Evolutionary conservation across 495 filamentous ascomycete genomes (phyloP).

Genomic region (Penicillium verhagenii): DNA sequence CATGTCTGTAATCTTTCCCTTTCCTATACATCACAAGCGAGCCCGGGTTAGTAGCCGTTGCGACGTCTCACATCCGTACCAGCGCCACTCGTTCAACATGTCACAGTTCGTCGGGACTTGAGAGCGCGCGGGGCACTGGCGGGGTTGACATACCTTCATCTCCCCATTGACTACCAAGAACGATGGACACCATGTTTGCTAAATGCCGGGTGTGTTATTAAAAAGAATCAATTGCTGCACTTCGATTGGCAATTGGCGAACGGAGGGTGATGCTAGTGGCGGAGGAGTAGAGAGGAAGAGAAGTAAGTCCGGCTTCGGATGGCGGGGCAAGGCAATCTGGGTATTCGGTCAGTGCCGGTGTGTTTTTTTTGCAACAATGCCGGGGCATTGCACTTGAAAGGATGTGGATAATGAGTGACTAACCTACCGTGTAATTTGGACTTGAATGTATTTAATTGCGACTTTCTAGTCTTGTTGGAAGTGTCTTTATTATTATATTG

Average conservation of each 20-base stretch:
- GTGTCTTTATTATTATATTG: constrained; percentile 3
- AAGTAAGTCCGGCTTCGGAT: constrained; percentile 25
- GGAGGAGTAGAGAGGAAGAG: constrained; percentile 22
- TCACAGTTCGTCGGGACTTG: neutral
- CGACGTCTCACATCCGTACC: neutral
- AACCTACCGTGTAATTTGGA: neutral
- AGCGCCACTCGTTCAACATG: neutral
- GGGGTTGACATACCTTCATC: constrained; percentile 54
- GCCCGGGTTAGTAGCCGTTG: neutral
- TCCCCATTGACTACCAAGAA: constrained; percentile 65
- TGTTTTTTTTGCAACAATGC: neutral
- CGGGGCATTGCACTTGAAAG: neutral
- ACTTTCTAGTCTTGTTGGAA: neutral
- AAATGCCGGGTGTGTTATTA: neutral
- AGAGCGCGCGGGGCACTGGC: neutral
- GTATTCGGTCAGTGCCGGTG: constrained; percentile 23
- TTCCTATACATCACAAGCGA: constrained; percentile 35
- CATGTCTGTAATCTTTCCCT: constrained; percentile 72
- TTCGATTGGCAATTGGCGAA: constrained; percentile 15
- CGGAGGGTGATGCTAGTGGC: constrained; percentile 12
- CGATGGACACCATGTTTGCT: constrained; percentile 56
- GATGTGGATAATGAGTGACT: neutral
- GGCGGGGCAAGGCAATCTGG: constrained; percentile 21
- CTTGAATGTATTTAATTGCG: neutral
- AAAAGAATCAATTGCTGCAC: constrained; percentile 2